These are phyloP conservation scores for Lumnitzera littorea DNA, from an alignment of 345 rosid genomes.

Conservation along the genomic window DNA sequence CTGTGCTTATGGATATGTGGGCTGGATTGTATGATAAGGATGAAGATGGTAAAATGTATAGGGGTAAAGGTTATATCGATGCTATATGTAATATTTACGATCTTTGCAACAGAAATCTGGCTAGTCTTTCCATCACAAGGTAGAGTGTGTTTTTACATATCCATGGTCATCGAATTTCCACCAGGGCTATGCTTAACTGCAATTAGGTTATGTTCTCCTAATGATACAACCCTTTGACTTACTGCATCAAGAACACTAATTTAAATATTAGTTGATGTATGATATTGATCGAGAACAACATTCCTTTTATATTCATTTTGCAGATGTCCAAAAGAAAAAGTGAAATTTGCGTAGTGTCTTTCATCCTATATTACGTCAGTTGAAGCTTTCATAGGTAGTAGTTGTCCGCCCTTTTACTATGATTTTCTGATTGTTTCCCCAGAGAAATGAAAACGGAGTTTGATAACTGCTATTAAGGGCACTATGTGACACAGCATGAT, in stretches of 20 bases:
- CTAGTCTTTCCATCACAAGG: conserved; percentile 7
- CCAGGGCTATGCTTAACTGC: no score
- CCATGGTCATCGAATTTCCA: conserved; percentile 19
- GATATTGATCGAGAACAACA: no score
- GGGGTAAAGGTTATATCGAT: not conserved
- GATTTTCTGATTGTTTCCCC: not conserved
- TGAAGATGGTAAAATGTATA: conserved; percentile 1
- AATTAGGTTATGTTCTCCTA: no score
- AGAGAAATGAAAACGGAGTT: conserved; percentile 7
- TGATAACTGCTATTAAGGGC: conserved; percentile 20
- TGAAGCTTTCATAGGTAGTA: no score
- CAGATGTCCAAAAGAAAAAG: no score
- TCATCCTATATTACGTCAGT: no score
- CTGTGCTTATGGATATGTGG: conserved; percentile 14
- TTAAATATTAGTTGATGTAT: no score
- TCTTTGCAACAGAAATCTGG: conserved; percentile 6
- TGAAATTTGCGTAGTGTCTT: no score
- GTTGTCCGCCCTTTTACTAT: no score
- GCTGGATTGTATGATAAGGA: conserved; percentile 9
- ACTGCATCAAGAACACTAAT: no score
- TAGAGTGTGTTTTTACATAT: conserved; percentile 5
- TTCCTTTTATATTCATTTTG: no score
- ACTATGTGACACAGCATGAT: conserved; percentile 25
- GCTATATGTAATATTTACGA: conserved; percentile 4
- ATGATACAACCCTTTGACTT: no score